phyloP scores from a whole-genome alignment of 371 early-diverging fungal genomes.

The Dichotomocladium elegans region DNA sequence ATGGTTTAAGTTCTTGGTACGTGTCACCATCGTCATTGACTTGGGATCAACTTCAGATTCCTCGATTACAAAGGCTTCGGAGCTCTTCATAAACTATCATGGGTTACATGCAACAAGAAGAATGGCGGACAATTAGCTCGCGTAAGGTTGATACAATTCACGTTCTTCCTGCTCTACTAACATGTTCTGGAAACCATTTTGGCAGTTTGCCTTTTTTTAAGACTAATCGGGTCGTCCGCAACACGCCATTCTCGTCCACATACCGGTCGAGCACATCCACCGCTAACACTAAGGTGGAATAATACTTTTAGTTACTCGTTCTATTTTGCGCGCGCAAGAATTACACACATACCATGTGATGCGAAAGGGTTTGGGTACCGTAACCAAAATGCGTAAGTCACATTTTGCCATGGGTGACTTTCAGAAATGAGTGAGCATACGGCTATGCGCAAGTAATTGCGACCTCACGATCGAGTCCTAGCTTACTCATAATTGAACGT shows the following conservation, averaged over 20 bases:
- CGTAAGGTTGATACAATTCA: too few species aligned
- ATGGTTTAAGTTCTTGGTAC: constrained; percentile 88
- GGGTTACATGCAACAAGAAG: background rate
- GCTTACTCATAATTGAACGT: constrained; percentile 70
- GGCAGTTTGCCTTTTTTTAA: constrained; percentile 86
- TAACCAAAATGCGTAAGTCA: constrained; percentile 86
- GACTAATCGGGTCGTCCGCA: constrained; percentile 85
- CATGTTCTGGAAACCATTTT: constrained; percentile 75
- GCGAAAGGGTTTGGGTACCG: constrained; percentile 98
- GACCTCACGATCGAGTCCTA: background rate
- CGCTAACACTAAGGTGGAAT: constrained; percentile 56
- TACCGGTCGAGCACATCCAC: constrained; percentile 87
- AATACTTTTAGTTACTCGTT: background rate
- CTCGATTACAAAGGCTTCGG: constrained; percentile 83
- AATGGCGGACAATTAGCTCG: too few species aligned
- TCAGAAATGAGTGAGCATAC: too few species aligned
- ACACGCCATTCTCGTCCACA: constrained; percentile 77
- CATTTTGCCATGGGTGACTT: constrained; percentile 80
- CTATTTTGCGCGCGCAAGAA: background rate
- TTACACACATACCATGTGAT: constrained; percentile 64
- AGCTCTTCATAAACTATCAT: constrained; percentile 61
- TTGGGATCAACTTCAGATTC: constrained; percentile 82
- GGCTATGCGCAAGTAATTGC: background rate
- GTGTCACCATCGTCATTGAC: constrained; percentile 73
- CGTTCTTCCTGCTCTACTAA: too few species aligned